These are phyloP conservation scores for Paspalum notatum DNA, from an alignment of 176 grass and related monocot genomes.

Conservation along the genomic window DNA sequence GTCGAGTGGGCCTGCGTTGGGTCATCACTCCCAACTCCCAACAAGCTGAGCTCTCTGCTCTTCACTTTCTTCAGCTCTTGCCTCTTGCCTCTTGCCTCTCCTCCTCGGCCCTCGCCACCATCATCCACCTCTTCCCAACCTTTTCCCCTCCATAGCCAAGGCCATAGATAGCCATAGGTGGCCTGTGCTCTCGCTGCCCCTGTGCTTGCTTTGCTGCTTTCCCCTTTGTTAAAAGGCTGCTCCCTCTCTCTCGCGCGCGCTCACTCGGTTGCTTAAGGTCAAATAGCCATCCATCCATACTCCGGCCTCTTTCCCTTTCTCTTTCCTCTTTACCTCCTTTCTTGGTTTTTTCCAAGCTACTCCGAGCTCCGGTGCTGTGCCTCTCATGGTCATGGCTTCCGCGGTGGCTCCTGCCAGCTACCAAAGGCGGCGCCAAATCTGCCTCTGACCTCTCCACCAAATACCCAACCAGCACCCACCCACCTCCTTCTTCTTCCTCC, in stretches of 20 bases:
- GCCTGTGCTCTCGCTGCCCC: conserved; percentile 33
- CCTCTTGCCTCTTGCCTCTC: background rate
- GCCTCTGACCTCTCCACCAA: conserved; percentile 25
- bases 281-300: conserved; percentile 46
- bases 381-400: conserved; percentile 51
- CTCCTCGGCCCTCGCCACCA: conserved; percentile 11
- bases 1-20: background rate
- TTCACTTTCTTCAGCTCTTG: background rate
- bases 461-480: conserved; percentile 27
- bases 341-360: conserved; percentile 35
- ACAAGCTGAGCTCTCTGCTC: background rate
- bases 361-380: background rate
- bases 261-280: conserved; percentile 9
- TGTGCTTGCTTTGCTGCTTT: conserved; percentile 42
- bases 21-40: background rate
- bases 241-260: background rate
- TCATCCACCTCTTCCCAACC: conserved; percentile 45
- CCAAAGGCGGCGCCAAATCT: conserved; percentile 26
- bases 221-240: conserved; percentile 61
- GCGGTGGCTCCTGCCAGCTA: conserved; percentile 26
- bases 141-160: background rate
- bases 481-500: background rate
- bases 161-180: background rate
- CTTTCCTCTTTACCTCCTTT: conserved; percentile 31
- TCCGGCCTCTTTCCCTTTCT: conserved; percentile 18